Conservation (phyloP, 2,329 filamentous ascomycete species). For the Hypomyces rosellus region DNA sequence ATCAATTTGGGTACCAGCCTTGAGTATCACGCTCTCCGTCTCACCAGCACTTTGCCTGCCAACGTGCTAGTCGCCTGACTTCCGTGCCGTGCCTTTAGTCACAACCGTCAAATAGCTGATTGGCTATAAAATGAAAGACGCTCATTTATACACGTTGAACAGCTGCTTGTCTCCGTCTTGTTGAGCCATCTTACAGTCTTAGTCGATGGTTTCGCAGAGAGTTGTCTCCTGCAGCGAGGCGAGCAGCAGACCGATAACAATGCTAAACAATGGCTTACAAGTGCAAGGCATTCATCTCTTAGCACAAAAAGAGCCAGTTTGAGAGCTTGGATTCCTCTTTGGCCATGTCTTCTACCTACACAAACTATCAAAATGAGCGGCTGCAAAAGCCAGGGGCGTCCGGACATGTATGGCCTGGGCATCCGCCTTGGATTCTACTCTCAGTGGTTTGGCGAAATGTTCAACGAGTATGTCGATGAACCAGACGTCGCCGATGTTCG, state of each 20-base stretch:
- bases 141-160: too few species aligned
- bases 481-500: conserved; percentile 23
- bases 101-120: too few species aligned
- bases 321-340: neutral
- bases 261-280: conserved; percentile 15
- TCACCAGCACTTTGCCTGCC: too few species aligned
- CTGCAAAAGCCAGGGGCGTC: conserved; percentile 21
- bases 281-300: conserved; percentile 9
- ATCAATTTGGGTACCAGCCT: too few species aligned
- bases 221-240: conserved; percentile 3
- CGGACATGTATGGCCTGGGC: conserved; percentile 30
- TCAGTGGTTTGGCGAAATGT: conserved; percentile 30
- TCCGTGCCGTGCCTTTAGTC: too few species aligned
- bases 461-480: conserved; percentile 26
- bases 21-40: too few species aligned
- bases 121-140: too few species aligned
- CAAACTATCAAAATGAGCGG: conserved; percentile 14
- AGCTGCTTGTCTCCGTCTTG: conserved; percentile 1
- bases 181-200: neutral
- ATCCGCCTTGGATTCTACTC: conserved; percentile 30
- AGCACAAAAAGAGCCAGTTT: neutral
- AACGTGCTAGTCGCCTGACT: too few species aligned
- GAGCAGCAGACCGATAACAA: conserved; percentile 6
- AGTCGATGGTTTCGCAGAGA: neutral
- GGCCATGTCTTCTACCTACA: neutral